These are phyloP conservation scores for Arthrobotrys sphaeroides DNA, from an alignment of 2,329 filamentous ascomycete genomes.

Conservation along the genomic window DNA sequence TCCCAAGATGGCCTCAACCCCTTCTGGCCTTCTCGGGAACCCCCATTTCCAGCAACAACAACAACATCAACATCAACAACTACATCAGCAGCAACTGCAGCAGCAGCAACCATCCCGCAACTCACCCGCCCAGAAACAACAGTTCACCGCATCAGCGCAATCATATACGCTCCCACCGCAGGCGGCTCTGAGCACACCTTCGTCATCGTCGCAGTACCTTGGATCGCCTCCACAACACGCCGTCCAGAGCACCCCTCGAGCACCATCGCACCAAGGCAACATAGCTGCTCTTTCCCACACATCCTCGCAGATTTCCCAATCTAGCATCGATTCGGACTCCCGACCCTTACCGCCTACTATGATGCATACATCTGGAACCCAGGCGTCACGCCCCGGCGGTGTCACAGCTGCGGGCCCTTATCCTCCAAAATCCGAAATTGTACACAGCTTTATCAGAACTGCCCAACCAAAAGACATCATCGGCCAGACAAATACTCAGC, in stretches of 20 bases:
- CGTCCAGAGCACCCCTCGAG: conserved; percentile 8
- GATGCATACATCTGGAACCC: conserved; percentile 75
- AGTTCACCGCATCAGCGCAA: conserved; percentile 80
- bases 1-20: conserved; percentile 27
- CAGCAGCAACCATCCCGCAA: conserved; percentile 6
- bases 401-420: conserved; percentile 64
- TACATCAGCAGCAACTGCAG: neutral
- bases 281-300: conserved; percentile 68
- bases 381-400: conserved; percentile 67
- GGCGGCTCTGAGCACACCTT: conserved; percentile 65
- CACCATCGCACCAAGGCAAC: conserved; percentile 55
- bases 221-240: conserved; percentile 59
- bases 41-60: conserved; percentile 29
- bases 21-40: conserved; percentile 22
- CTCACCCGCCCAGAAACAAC: conserved; percentile 64
- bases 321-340: conserved; percentile 71
- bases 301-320: conserved; percentile 76
- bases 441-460: conserved; percentile 81
- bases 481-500: conserved; percentile 85
- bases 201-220: conserved; percentile 64
- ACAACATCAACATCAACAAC: no score
- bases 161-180: conserved; percentile 71
- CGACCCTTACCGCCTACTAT: conserved; percentile 73
- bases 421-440: conserved; percentile 75
- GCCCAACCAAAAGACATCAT: conserved; percentile 77